A percentile compares a stretch with the other conserved stretches of the same genome.
These are phyloP conservation scores for Elongisporangium undulatum DNA, from an alignment of 352 stramenopile genomes.

Conservation along the genomic window DNA sequence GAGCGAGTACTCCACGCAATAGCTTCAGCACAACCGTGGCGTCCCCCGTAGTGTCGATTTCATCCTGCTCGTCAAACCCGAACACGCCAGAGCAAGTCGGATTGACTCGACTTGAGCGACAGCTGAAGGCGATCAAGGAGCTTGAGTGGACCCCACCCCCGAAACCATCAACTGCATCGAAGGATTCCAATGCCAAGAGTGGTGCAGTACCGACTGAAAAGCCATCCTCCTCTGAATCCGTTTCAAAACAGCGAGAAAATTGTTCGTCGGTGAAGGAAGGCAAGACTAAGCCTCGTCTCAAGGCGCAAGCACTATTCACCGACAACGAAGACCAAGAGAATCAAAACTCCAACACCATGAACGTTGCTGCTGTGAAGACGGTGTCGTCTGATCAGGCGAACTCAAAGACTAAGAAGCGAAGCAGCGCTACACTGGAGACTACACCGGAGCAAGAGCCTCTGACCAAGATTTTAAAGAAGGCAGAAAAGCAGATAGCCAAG, in stretches of 20 bases:
- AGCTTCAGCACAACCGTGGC: conserved; percentile 18
- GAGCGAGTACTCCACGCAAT: conserved; percentile 3
- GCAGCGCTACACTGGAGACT: conserved; percentile 10
- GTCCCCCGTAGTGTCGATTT: conserved; percentile 71
- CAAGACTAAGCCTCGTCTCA: conserved; percentile 21
- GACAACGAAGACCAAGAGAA: conserved; percentile 10
- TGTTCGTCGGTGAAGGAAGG: conserved; percentile 8
- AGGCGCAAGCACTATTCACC: conserved; percentile 28
- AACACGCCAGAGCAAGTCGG: conserved; percentile 50
- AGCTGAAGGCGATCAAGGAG: conserved; percentile 40
- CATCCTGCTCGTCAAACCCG: conserved; percentile 55
- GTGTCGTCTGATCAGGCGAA: background rate
- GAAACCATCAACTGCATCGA: conserved; percentile 3
- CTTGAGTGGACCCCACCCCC: conserved; percentile 47
- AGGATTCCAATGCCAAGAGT: background rate
- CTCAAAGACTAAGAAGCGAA: conserved; percentile 10
- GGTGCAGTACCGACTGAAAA: background rate
- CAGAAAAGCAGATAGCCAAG: conserved; percentile 3
- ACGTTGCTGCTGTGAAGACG: background rate
- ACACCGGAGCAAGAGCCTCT: conserved; percentile 3
- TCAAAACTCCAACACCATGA: background rate
- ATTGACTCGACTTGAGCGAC: conserved; percentile 28
- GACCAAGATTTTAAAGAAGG: background rate
- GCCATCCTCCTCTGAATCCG: background rate
- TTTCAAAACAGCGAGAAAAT: background rate